These are phyloP conservation scores for Trypanosoma mega DNA, from an alignment of 208 protist genomes.

Conservation along the genomic window DNA sequence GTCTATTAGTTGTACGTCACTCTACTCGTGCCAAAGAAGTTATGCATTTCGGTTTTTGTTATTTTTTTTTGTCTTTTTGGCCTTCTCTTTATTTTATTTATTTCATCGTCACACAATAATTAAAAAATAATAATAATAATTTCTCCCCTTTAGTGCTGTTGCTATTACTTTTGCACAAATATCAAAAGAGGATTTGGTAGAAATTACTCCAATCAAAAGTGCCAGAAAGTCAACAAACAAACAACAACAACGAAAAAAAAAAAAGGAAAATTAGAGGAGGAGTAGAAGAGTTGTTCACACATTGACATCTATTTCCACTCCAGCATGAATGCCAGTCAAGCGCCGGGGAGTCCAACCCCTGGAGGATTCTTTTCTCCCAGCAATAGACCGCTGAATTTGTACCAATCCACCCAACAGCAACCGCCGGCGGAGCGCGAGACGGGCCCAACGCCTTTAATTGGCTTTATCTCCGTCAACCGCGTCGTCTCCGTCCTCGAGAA, in stretches of 20 bases:
- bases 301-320: too few relatives aligned
- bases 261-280: too few relatives aligned
- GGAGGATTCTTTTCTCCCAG: too few relatives aligned
- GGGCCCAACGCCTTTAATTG: constrained; percentile 22
- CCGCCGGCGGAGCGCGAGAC: constrained; percentile 20
- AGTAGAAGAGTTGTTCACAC: too few relatives aligned
- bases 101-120: too few relatives aligned
- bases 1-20: background rate
- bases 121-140: too few relatives aligned
- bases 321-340: too few relatives aligned
- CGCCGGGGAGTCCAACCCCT: too few relatives aligned
- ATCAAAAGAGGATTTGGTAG: background rate
- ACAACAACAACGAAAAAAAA: too few relatives aligned
- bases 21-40: background rate
- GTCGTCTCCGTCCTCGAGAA: constrained; percentile 81
- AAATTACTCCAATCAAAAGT: background rate
- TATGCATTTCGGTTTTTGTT: constrained; percentile 5
- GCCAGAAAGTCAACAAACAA: too few relatives aligned
- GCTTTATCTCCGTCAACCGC: constrained; percentile 75
- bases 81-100: too few relatives aligned
- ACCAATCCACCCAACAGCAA: constrained; percentile 2
- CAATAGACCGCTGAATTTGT: constrained; percentile 7
- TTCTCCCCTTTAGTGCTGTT: background rate
- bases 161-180: background rate
- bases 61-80: background rate